A percentile compares a stretch with the other conserved stretches of the same genome.
Conservation (phyloP, 805 yeast species). For the Myxozyma kluyveri region DNA sequence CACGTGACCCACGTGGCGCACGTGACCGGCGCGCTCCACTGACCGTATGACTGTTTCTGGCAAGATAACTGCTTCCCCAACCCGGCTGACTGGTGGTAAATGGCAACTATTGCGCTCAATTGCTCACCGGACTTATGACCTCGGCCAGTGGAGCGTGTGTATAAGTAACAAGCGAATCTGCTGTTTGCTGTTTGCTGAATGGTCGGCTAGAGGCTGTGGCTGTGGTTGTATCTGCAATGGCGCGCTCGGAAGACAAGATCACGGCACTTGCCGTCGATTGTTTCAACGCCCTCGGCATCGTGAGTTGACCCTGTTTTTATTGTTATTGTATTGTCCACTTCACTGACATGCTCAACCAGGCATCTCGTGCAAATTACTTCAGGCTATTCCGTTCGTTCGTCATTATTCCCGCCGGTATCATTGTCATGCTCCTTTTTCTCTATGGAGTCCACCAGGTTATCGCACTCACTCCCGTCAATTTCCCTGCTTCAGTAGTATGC, state of each 20-base stretch:
- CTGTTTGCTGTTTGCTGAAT: too few relatives aligned
- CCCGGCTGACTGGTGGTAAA: too few relatives aligned
- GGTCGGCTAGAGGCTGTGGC: too few relatives aligned
- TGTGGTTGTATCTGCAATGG: slow-evolving; percentile 4
- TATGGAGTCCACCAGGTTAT: slow-evolving; percentile 56
- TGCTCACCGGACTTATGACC: too few relatives aligned
- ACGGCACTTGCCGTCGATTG: slow-evolving; percentile 32
- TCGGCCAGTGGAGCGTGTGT: too few relatives aligned
- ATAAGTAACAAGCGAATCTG: too few relatives aligned
- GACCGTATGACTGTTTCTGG: too few relatives aligned
- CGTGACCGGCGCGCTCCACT: too few relatives aligned
- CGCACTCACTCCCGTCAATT: slow-evolving; percentile 47
- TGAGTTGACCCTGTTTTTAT: slow-evolving; percentile 32
- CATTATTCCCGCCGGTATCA: slow-evolving; percentile 50
- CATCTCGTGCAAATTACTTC: slow-evolving; percentile 9
- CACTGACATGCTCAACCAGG: slow-evolving; percentile 2
- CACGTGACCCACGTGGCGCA: too few relatives aligned
- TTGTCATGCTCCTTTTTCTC: slow-evolving; percentile 46
- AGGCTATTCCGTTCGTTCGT: slow-evolving; percentile 45
- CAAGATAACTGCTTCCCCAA: too few relatives aligned
- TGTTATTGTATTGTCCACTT: background rate
- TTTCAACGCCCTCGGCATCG: slow-evolving; percentile 37
- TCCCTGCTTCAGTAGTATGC: slow-evolving; percentile 70
- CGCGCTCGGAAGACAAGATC: background rate
- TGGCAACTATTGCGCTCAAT: too few relatives aligned